Base-by-base conservation (phyloP, 805 yeast species). In the Tetrapisispora namnaoensis region DNA sequence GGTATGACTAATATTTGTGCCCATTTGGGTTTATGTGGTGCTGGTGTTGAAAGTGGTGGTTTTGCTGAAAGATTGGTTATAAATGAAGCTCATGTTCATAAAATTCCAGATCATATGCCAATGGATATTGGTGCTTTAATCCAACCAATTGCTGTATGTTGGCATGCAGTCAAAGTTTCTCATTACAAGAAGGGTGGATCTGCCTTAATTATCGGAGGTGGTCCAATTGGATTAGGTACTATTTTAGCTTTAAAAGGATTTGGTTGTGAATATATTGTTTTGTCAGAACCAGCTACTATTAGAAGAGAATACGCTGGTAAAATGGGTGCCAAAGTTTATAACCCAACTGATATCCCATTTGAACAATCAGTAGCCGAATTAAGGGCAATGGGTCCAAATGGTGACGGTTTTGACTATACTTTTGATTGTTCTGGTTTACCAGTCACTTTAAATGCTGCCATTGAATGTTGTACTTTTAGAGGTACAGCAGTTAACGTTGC, bases 401-500 rank as follows among this genome's bases (percentile, higher is more conserved):
- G 72, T 38, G 66, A 65, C 49, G 82, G 81, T 1, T 77, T 73
- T 55, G 74, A 75, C 46, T 71, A 68, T 42, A 67, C 78, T 0
- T 77, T 69, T 56, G 82, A 77, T 61, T 76, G 80, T 58, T 74
- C 79, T 1, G 82, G 82, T 24, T 65, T 63, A 66, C 46, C 73
- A 44, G 69, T 70, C 14, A 80, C 85, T 13, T 70, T 77, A 46
- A 70, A 69, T 44, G 70, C 82, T 2, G 73, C 80, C 2, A 62
- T 81, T 41, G 70, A 68, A 45, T 77, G 79, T 24, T 65, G 79
- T 17, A 67, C 74, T 1, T 73, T 78, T 4, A 71, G 76, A 52
- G 87, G 87, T 44, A 68, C 72, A 2, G 79, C 81, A 9, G 78
- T 79, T 30, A 81, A 81, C 59, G 75, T 81, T 42, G 87, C 87